Conservation (phyloP, 768 basidiomycete species). For the Paxillus involutus region DNA sequence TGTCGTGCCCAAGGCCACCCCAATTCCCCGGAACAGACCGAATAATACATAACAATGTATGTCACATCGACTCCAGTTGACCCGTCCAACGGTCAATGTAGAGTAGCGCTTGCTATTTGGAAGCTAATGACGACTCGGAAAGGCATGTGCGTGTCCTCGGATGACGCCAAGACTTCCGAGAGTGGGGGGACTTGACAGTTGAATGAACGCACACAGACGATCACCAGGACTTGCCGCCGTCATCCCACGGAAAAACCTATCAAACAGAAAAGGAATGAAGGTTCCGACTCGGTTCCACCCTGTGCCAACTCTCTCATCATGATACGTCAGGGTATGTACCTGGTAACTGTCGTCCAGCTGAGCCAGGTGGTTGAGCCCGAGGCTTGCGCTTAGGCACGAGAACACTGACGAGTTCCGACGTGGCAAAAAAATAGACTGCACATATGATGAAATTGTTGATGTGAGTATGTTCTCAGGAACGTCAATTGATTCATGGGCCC, state of each 20-base stretch:
- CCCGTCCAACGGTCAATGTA: too few species aligned
- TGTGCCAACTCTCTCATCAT: neutral
- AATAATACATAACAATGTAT: too few species aligned
- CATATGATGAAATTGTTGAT: slow-evolving; percentile 14
- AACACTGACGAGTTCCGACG: slow-evolving; percentile 7
- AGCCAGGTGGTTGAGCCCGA: neutral
- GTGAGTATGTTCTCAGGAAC: slow-evolving; percentile 5
- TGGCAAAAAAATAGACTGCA: neutral
- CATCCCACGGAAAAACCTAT: neutral
- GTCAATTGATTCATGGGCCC: slow-evolving; percentile 14
- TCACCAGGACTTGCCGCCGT: too few species aligned
- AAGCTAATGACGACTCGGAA: too few species aligned
- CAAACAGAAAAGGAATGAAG: neutral
- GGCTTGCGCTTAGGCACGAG: slow-evolving; percentile 3
- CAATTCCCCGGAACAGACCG: too few species aligned
- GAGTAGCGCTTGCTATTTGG: too few species aligned
- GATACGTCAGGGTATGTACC: slow-evolving; percentile 9
- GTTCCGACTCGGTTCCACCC: neutral
- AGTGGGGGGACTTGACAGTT: too few species aligned
- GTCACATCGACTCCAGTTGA: too few species aligned
- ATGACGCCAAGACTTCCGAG: neutral
- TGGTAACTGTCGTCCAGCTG: neutral
- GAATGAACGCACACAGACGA: too few species aligned
- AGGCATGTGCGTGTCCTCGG: too few species aligned
- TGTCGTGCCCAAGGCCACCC: too few species aligned